Evolutionary conservation across 129 eudicot genomes (phyloP), one percentile per base, ranked within the genome.

Genomic region (Tagetes erecta): DNA sequence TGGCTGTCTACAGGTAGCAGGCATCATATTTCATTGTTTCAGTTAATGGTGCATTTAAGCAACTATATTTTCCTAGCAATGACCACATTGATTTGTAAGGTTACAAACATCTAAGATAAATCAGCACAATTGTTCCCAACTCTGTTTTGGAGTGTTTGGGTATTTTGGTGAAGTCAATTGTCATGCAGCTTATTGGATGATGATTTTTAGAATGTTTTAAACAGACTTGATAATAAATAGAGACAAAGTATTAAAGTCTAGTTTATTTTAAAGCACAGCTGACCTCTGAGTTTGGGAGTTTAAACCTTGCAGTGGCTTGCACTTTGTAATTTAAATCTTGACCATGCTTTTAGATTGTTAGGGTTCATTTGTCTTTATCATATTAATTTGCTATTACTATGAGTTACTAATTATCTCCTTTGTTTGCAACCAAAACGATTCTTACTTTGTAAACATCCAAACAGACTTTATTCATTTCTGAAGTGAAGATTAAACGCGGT

Each of bases 1-100:
- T 92, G 90, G 97, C 51, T 86, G 97, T 83, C 82, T 91, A 38
- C 92, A 91, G 95, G 97, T 91, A 79, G 42, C 62, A 1, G 13
- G 52, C 56, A 53, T 59, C 64, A 36, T 70, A 37, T 36, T 51
- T 45, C 9, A 11, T 45, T 45, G 50, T 45, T 45, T 45, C 2
- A 45, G 10, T 45, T 45, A 45, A 45, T 45, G 2, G 2, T 45
- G 10, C 9, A 45, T 45, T 8, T 45, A 45, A 45, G 9, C 12
- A 0, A 7, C 9, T 8, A 45, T 7, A 45, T 45, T 45, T 45
- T 40, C 44, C 5, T 40, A 40, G 44, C 44, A 40, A 40, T 40
- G 44, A 40, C 44, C 44, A 3, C 44, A 40, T 40, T 40, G 44
- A 40, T 40, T 40, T 40, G 44, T 40, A 40, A 6, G 3, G 5